Evolutionary conservation across 2,329 filamentous ascomycete species (phyloP), one percentile per base, ranked within the genome.

Genomic region (Trichoderma sp.): DNA sequence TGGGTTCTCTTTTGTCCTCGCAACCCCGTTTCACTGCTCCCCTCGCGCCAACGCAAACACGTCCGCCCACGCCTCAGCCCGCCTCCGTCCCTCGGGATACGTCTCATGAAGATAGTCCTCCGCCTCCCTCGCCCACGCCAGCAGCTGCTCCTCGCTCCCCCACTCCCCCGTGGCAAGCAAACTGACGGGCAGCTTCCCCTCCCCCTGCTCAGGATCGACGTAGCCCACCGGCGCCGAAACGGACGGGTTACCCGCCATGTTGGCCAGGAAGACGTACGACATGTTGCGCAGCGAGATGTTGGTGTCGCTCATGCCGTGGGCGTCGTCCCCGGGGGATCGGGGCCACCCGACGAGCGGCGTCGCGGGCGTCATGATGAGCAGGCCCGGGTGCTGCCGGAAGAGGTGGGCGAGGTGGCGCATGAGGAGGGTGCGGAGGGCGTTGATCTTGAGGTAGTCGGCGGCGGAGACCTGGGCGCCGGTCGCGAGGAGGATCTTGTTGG

Each of bases 231-330:
- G 92, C 43, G 87, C 87, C 52, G 82, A 87, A 14, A 96, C 84
- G 1, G 91, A 87, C 0, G 93, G 93, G 56, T 88, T 88, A 0
- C 93, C 93, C 0, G 83, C 86, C 70, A 92, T 88, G 76, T 97
- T 97, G 7, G 93, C 90, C 43, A 96, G 77, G 85, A 90, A 96
- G 17, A 91, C 88, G 77, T 92, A 97, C 75, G 89, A 86, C 92
- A 97, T 96, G 73, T 86, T 91, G 28, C 85, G 81, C n/a, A 96
- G 79, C 17, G 86, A 88, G 67, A 79, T 81, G 74, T 95, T 92
- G 0, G 83, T 88, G 74, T 97, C 90, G 44, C 83, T 88, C 69
- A 92, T 80, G 2, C 93, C 93, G 71, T 93, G 88, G n/a, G 79
- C 79, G 17, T 87, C 79, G 47, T 90, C 88, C 9, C 79, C 82